Evolutionary conservation across 2,329 filamentous ascomycete genomes (phyloP).

Genomic region (Penicillium freii): DNA sequence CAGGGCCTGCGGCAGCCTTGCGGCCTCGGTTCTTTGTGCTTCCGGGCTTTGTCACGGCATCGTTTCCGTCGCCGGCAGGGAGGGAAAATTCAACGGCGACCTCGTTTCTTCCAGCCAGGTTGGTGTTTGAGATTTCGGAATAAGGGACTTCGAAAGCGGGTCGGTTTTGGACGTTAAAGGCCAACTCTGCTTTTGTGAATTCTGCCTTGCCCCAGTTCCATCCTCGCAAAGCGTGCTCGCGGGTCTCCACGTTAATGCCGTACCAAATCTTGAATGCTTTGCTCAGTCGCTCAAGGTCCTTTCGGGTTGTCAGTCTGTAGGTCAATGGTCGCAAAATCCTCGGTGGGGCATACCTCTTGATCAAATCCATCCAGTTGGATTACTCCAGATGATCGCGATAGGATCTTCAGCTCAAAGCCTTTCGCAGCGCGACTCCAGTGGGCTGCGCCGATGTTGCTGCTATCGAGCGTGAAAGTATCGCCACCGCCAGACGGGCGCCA

Average conservation of each 20-base stretch:
- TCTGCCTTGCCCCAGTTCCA: conserved; percentile 99
- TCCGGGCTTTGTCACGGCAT: conserved; percentile 70
- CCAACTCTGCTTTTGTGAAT: conserved; percentile 89
- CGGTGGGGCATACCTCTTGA: conserved; percentile 60
- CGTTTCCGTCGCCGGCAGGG: conserved; percentile 68
- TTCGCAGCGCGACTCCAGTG: conserved; percentile 94
- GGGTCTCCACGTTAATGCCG: conserved; percentile 84
- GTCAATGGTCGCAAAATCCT: not conserved
- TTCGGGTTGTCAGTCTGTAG: conserved; percentile 16
- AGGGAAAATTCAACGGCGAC: conserved; percentile 92
- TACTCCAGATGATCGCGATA: conserved; percentile 78
- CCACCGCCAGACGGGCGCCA: conserved; percentile 89
- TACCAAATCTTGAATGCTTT: conserved; percentile 99
- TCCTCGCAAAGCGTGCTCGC: conserved; percentile 89
- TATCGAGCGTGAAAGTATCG: conserved; percentile 91
- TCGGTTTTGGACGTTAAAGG: conserved; percentile 95
- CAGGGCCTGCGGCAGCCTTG: conserved; percentile 82
- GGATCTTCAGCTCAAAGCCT: conserved; percentile 90
- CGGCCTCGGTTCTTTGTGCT: conserved; percentile 71
- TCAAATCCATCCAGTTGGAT: conserved; percentile 95
- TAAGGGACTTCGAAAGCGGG: conserved; percentile 97
- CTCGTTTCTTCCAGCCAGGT: conserved; percentile 94
- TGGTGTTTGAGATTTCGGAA: conserved; percentile 96
- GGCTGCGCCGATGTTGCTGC: conserved; percentile 76
- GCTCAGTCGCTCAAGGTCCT: conserved; percentile 84